Conservation (phyloP, 2,329 filamentous ascomycete genomes). For the Malbranchea cinnamomea region DNA sequence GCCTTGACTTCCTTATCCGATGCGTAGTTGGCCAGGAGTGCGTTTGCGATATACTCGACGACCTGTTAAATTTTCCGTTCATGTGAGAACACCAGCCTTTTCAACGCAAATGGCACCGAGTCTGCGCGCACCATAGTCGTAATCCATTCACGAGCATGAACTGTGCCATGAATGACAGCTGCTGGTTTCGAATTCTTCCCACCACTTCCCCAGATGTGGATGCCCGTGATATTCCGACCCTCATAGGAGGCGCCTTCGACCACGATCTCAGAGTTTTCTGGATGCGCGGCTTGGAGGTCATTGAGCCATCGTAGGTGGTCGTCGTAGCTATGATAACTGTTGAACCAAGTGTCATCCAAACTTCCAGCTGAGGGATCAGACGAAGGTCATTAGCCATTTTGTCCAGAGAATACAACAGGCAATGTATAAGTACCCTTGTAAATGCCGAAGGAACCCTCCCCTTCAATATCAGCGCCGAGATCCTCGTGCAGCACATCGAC, state of each 20-base stretch:
- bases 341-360: constrained; percentile 34
- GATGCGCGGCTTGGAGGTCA: constrained; percentile 31
- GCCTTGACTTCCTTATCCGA: constrained; percentile 21
- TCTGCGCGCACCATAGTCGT: constrained; percentile 35
- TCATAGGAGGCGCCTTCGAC: constrained; percentile 34
- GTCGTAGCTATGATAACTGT: constrained; percentile 38
- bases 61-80: no score
- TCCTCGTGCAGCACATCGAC: constrained; percentile 28
- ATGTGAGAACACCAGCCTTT: no score
- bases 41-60: constrained; percentile 37
- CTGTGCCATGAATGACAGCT: constrained; percentile 41
- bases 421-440: constrained; percentile 15
- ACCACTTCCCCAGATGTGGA: constrained; percentile 39
- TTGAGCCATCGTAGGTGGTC: constrained; percentile 38
- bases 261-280: constrained; percentile 35
- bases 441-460: constrained; percentile 17
- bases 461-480: constrained; percentile 28
- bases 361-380: constrained; percentile 9
- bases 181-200: constrained; percentile 34
- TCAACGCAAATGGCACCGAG: neutral
- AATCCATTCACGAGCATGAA: constrained; percentile 49
- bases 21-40: constrained; percentile 34
- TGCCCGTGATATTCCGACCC: constrained; percentile 30
- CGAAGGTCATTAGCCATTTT: constrained; percentile 1
- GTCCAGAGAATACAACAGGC: constrained; percentile 9